Evolutionary conservation across 331 rosid genomes (phyloP).

Genomic region (Malus hybrid): DNA sequence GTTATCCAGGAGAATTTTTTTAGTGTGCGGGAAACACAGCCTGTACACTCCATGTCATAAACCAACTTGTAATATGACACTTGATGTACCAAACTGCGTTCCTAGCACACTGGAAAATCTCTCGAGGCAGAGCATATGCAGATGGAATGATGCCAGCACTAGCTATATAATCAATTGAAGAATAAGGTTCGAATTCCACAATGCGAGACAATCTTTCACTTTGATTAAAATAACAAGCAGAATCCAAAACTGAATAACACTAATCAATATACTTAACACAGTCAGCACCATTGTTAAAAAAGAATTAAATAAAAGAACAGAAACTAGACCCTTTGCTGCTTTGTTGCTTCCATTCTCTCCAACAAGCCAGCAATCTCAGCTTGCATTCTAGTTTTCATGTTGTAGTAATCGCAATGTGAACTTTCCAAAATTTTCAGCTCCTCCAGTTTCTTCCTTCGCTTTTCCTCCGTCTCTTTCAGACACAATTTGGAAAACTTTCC

Average conservation of each 20-base stretch:
- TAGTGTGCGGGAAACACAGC: too few relatives aligned
- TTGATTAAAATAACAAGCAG: slow-evolving; percentile 21
- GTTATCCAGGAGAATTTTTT: neutral
- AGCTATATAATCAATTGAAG: neutral
- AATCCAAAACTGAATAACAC: slow-evolving; percentile 22
- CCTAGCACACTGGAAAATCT: too few relatives aligned
- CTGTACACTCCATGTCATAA: too few relatives aligned
- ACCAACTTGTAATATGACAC: too few relatives aligned
- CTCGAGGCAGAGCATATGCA: neutral
- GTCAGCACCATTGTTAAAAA: slow-evolving; percentile 26
- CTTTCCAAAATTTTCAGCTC: slow-evolving; percentile 76
- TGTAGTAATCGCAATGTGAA: slow-evolving; percentile 64
- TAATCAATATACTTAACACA: slow-evolving; percentile 22
- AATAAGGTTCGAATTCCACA: neutral
- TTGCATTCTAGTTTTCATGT: slow-evolving; percentile 87
- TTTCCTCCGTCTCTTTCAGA: slow-evolving; percentile 69
- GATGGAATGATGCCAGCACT: neutral
- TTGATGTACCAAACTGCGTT: too few relatives aligned
- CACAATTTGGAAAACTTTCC: slow-evolving; percentile 58
- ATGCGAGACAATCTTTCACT: slow-evolving; percentile 21
- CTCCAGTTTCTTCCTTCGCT: slow-evolving; percentile 66
- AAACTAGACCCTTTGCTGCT: slow-evolving; percentile 58
- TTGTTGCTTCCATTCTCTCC: slow-evolving; percentile 95
- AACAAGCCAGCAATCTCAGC: slow-evolving; percentile 71
- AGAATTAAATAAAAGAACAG: neutral